These are phyloP conservation scores for Paramecium biaurelia DNA, from an alignment of 73 alveolate genomes.

Conservation along the genomic window DNA sequence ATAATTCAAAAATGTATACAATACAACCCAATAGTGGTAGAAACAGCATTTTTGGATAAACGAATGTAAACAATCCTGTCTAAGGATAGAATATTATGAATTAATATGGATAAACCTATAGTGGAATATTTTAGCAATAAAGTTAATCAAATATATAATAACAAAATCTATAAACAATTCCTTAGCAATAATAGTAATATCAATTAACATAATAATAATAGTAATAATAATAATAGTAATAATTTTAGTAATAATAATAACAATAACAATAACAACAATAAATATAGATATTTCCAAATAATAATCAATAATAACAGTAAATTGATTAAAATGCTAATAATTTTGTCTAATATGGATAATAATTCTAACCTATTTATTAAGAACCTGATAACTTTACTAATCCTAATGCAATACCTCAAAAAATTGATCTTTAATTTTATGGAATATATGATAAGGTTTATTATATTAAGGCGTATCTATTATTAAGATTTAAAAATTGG, in stretches of 20 bases:
- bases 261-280: neutral
- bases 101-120: neutral
- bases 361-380: neutral
- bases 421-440: slow-evolving; percentile 1
- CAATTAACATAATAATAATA: neutral
- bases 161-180: neutral
- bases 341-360: neutral
- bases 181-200: neutral
- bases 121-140: neutral
- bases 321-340: neutral
- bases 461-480: neutral
- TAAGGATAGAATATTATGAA: neutral
- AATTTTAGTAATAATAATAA: neutral
- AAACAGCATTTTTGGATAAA: neutral
- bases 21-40: neutral
- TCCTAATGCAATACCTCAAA: slow-evolving; percentile 4
- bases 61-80: neutral
- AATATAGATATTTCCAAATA: neutral
- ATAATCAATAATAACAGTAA: neutral
- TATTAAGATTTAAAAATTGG: neutral
- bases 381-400: neutral
- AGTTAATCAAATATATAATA: neutral
- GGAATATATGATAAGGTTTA: neutral
- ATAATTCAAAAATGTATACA: neutral
- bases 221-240: neutral